Evolutionary conservation across 2,329 filamentous ascomycete species (phyloP), one percentile per base, ranked within the genome.

Genomic region (Verticillium nonalfalfae): DNA sequence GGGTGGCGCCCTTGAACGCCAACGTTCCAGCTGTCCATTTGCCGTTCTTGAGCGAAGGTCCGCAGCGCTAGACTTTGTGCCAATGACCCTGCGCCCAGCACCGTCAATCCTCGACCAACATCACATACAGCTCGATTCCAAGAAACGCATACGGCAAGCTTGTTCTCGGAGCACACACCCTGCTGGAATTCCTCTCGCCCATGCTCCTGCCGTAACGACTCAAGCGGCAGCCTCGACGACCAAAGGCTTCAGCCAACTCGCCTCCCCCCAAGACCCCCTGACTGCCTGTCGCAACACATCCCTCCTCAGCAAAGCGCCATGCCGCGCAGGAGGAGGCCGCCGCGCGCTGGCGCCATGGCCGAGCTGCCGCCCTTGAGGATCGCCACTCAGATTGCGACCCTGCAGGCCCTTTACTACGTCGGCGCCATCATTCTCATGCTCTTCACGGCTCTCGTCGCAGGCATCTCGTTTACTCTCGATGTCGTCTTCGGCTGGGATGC

Each of bases 321-420:
- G 84, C 72, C 83, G 52, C 81, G 84, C 63, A 77, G 84, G 62
- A 79, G 83, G 64, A 80, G 81, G 68, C 83, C 84, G 60, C 84
- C 83, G 59, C 82, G 85, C 68, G 76, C 84, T 56, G 85, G 85
- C 73, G 84, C 85, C 66, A 79, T 86, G 50, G 76, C 82, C 60
- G 85, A 87, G 67, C 80, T 87, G n/a, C 84, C 81, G 11, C 85
- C 85, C 10, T 76, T 86, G 64, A 82, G 80, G 65, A 85, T 87
- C 70, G 79, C 85, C 57, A 73, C 77, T 63, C 85, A 88, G 73
- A 87, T 88, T 69, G 78, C 80, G 52, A 76, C 78, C 13, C 73
- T 88, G 14, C 85, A 88, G 68, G 75, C 74, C 18, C 73, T 85
- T 59, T 86, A 83, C 75, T 86, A 86, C 71, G 71, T 73, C 61